Conservation (phyloP, 306 rosid genomes). For the Vicia sativa region DNA sequence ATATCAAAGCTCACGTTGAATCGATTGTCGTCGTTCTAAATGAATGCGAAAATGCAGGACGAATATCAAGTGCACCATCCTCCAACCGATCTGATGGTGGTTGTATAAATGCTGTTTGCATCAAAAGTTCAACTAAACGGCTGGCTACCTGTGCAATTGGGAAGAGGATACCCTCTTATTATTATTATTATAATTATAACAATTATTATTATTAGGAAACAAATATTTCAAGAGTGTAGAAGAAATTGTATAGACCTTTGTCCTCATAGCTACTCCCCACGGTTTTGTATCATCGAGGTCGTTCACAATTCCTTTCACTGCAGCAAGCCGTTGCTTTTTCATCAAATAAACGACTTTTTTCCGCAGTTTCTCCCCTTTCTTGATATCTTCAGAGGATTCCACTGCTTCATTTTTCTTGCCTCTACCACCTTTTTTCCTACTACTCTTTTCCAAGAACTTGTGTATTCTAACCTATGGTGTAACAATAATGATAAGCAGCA, state of each 20-base stretch:
- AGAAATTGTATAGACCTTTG: slow-evolving; percentile 61
- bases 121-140: slow-evolving; percentile 78
- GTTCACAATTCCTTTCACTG: slow-evolving; percentile 60
- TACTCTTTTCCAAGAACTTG: slow-evolving; percentile 68
- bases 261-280: slow-evolving; percentile 70
- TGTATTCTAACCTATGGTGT: slow-evolving; percentile 77
- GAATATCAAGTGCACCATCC: slow-evolving; percentile 76
- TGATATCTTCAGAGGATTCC: slow-evolving; percentile 37
- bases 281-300: slow-evolving; percentile 56
- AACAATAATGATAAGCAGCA: slow-evolving; percentile 39
- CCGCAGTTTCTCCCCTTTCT: slow-evolving; percentile 68
- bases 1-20: slow-evolving; percentile 54
- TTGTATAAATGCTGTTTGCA: slow-evolving; percentile 86
- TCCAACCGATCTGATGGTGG: slow-evolving; percentile 66
- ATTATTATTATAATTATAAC: too few species aligned
- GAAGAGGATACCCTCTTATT: slow-evolving; percentile 1
- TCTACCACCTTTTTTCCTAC: slow-evolving; percentile 53
- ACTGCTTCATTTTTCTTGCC: slow-evolving; percentile 49
- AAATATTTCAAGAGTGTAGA: slow-evolving; percentile 27
- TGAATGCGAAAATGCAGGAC: slow-evolving; percentile 86
- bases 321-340: slow-evolving; percentile 69
- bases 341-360: slow-evolving; percentile 76
- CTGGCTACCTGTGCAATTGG: slow-evolving; percentile 74
- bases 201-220: slow-evolving; percentile 6
- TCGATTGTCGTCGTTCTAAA: slow-evolving; percentile 48